phyloP scores from a whole-genome alignment of 139 green algal species.

The Limnomonas spitsbergensis region DNA sequence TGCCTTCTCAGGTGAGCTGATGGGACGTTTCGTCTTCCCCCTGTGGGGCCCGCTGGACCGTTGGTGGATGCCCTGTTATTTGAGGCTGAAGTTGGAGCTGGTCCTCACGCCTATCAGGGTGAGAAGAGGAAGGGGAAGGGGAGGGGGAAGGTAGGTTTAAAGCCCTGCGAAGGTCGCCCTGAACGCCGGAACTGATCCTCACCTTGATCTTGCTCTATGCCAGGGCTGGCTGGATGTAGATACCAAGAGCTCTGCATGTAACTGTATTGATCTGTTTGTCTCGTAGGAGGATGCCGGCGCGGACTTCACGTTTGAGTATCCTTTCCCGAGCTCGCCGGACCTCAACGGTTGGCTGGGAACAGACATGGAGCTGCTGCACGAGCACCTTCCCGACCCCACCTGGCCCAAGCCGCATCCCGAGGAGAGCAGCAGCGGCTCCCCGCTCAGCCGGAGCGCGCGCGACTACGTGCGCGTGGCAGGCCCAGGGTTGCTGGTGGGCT shows the following conservation, averaged over 20 bases:
- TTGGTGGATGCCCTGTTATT: slow-evolving; percentile 9
- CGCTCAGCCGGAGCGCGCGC: slow-evolving; percentile 23
- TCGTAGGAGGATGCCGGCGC: slow-evolving; percentile 2
- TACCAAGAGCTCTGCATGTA: too few relatives aligned
- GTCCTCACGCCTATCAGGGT: neutral
- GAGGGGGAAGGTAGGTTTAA: neutral
- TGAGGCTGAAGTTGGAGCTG: slow-evolving; percentile 12
- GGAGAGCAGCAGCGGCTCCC: slow-evolving; percentile 18
- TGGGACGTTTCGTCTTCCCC: neutral
- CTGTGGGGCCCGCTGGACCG: slow-evolving; percentile 6
- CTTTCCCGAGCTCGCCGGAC: neutral
- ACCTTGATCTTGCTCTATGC: too few relatives aligned
- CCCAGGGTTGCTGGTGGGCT: slow-evolving; percentile 51
- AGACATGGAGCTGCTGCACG: neutral
- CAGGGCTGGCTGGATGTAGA: too few relatives aligned
- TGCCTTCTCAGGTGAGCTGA: neutral
- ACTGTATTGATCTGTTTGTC: too few relatives aligned
- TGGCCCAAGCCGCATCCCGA: slow-evolving; percentile 20
- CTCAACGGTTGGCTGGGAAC: neutral
- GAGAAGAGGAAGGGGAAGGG: neutral
- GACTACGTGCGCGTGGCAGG: slow-evolving; percentile 48
- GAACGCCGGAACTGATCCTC: too few relatives aligned
- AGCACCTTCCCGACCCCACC: slow-evolving; percentile 1
- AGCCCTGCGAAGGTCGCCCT: too few relatives aligned
- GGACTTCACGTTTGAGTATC: slow-evolving; percentile 4